Base-by-base conservation (phyloP, 306 rosid species). In the Quercus variabilis region DNA sequence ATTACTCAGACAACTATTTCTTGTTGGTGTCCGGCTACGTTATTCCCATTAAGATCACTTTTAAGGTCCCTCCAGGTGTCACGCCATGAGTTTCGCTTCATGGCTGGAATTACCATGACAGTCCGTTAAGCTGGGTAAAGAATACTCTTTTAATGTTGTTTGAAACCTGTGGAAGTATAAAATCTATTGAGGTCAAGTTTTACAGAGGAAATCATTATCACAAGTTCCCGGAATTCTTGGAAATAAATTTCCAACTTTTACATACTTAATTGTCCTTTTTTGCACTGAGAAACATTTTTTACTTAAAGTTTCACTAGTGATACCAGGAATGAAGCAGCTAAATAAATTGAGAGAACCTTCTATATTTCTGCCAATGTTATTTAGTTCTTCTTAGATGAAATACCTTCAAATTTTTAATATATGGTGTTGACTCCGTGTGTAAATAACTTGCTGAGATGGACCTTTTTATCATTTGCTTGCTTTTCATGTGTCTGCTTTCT, bases 1-100 rank as follows among this genome's bases (percentile, higher is more conserved):
- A 91, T 84, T 92, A 94, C 85, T 88, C 97, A 0, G 97, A 92
- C 79, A 94, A 92, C 91, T 94, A 94, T 71, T 88, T 94, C 82
- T 92, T 92, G 14, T 86, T 92, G 65, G 90, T 92, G 41, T 95
- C 97, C 0, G 93, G 97, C 35, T 93, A 94, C 83, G 69, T 65
- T 71, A 81, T 91, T 85, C 86, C 90, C 5, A 69, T 92, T 54
- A 86, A 84, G 55, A 76, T 94, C 82, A 79, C 89, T 51, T 92
- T 94, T 20, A 88, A 94, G 84, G 91, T 78, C 25, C 93, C 92
- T 80, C 78, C 63, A 3, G 89, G 92, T 79, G 97, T 90, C 56
- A 88, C 84, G 68, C 95, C 93, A 71, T 86, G 83, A 69, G 87
- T 94, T 63, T 69, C 71, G 38, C 95, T 94, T 64, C 80, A 80